Evolutionary conservation across 1,284 basidiomycete genomes (phyloP).

Genomic region (Ceratobasidium sp.): DNA sequence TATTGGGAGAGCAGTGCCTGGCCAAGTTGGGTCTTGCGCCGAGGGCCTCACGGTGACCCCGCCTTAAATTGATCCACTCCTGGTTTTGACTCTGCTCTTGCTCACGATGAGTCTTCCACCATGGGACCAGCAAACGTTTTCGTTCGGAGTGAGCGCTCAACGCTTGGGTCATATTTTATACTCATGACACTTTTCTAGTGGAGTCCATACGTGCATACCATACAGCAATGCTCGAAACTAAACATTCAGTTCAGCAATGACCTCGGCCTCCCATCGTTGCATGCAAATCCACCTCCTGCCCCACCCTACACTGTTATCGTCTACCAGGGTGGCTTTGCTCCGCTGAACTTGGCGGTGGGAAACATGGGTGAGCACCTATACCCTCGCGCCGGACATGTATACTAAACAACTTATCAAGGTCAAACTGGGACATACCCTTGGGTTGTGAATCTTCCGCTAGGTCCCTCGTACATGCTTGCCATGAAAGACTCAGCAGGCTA

Average conservation of each 20-base stretch:
- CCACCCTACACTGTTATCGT: conserved; percentile 16
- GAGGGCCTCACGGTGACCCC: not conserved
- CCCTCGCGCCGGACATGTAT: not conserved
- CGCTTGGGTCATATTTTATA: not conserved
- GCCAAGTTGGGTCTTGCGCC: not conserved
- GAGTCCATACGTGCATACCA: conserved; percentile 16
- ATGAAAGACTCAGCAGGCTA: conserved; percentile 20
- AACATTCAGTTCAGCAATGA: conserved; percentile 14
- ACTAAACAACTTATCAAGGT: not conserved
- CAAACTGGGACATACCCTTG: conserved; percentile 13
- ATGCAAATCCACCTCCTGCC: conserved; percentile 12
- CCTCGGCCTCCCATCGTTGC: not conserved
- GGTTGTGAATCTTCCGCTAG: conserved; percentile 12
- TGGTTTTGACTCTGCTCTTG: not conserved
- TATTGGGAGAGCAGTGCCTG: not conserved
- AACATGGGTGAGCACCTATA: conserved; percentile 7
- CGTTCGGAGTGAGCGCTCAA: conserved; percentile 7
- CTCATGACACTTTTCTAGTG: not conserved
- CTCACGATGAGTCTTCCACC: conserved; percentile 27
- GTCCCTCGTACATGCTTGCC: conserved; percentile 15
- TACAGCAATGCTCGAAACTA: conserved; percentile 11
- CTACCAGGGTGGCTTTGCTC: conserved; percentile 5
- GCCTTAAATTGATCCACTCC: not conserved
- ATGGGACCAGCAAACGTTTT: conserved; percentile 39
- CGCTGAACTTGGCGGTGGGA: conserved; percentile 7